Percentiles rank a stretch among this genome's conserved stretches.
phyloP scores from a whole-genome alignment of 805 yeast species.

The Candida methanosorbosa region DNA sequence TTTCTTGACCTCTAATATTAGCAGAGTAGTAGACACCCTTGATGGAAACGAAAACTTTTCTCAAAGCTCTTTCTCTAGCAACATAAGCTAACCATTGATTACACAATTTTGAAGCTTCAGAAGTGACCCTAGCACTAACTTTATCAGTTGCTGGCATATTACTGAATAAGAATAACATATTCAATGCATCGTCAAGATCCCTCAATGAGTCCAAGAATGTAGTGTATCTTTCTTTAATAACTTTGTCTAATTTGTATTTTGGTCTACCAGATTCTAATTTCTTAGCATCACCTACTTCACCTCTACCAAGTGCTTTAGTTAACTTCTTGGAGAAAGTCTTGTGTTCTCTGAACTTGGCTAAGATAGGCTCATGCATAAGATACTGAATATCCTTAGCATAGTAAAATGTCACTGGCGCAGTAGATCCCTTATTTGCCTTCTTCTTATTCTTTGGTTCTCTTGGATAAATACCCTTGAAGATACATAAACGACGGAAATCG shows the following conservation, averaged over 20 bases:
- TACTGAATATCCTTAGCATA: constrained; percentile 92
- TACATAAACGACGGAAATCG: constrained; percentile 94
- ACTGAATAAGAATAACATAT: constrained; percentile 89
- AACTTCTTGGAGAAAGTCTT: constrained; percentile 89
- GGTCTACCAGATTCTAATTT: constrained; percentile 76
- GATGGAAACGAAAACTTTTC: constrained; percentile 90
- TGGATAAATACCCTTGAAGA: constrained; percentile 96
- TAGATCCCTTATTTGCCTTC: constrained; percentile 97
- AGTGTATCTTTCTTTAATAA: constrained; percentile 93
- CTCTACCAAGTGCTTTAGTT: constrained; percentile 82
- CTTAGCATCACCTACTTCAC: constrained; percentile 85
- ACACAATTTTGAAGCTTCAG: constrained; percentile 78
- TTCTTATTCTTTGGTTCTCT: constrained; percentile 93
- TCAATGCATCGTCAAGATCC: constrained; percentile 91
- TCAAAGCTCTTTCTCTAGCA: constrained; percentile 71
- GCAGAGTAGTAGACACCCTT: constrained; percentile 97
- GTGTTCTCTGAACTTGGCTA: constrained; percentile 88
- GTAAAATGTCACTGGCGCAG: constrained; percentile 92
- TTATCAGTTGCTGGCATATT: constrained; percentile 90
- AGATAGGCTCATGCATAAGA: constrained; percentile 88
- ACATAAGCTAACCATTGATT: constrained; percentile 95
- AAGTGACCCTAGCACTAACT: constrained; percentile 72
- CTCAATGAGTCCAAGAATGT: constrained; percentile 86
- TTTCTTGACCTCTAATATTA: constrained; percentile 78
- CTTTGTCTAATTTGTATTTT: constrained; percentile 76